phyloP scores from a whole-genome alignment of 805 yeast genomes.

The Huiozyma sinensis region DNA sequence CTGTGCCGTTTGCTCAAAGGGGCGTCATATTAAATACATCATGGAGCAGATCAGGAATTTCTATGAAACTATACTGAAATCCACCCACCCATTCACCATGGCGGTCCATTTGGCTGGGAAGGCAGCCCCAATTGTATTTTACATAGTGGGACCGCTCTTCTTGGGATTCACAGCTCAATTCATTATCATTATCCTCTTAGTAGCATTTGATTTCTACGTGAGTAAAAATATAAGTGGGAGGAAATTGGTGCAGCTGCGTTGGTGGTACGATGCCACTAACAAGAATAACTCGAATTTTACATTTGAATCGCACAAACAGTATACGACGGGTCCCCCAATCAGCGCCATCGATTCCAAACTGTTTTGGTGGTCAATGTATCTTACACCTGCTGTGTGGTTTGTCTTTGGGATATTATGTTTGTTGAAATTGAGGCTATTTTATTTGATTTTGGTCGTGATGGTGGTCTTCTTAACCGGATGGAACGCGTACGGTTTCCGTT shows the following conservation, averaged over 20 bases:
- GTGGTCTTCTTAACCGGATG: conserved; percentile 66
- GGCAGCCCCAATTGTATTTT: conserved; percentile 24
- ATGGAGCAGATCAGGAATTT: conserved; percentile 26
- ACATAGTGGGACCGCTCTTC: conserved; percentile 24
- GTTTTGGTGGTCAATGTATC: conserved; percentile 74
- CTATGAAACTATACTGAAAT: conserved; percentile 26
- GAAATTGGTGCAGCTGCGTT: conserved; percentile 77
- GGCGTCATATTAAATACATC: background rate
- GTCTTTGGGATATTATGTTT: conserved; percentile 67
- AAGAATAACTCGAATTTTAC: conserved; percentile 18
- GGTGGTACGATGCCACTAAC: conserved; percentile 83
- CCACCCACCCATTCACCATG: conserved; percentile 27
- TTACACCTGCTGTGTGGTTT: conserved; percentile 67
- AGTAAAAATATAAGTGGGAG: conserved; percentile 87
- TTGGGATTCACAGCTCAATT: conserved; percentile 40
- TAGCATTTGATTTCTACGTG: conserved; percentile 90
- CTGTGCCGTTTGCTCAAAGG: too few relatives aligned
- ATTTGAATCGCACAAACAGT: conserved; percentile 27
- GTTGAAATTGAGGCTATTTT: conserved; percentile 62
- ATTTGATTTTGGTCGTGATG: conserved; percentile 51
- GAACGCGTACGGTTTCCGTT: conserved; percentile 81
- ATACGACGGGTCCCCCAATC: conserved; percentile 34
- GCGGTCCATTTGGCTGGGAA: conserved; percentile 24
- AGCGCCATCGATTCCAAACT: conserved; percentile 87
- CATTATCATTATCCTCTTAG: conserved; percentile 60